A percentile compares a stretch with the other conserved stretches of the same genome.
phyloP scores from a whole-genome alignment of 148 eudicot species.

The Diospyros kaki region DNA sequence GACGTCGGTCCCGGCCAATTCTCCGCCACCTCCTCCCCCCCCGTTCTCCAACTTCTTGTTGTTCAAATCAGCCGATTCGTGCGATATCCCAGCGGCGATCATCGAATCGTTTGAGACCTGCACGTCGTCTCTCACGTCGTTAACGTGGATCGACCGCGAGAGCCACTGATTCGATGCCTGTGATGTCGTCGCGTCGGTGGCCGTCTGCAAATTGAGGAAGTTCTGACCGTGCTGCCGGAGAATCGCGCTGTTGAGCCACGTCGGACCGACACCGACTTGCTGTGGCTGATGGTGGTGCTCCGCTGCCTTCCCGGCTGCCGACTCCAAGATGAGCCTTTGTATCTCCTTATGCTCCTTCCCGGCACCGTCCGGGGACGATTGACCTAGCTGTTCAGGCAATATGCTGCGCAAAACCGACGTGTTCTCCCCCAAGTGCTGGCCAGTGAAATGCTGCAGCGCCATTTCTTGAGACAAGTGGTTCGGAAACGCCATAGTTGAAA shows the following conservation, averaged over 20 bases:
- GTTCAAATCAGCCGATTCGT: slow-evolving; percentile 12
- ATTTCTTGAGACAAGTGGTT: slow-evolving; percentile 29
- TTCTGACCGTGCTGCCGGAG: slow-evolving; percentile 23
- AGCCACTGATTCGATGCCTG: slow-evolving; percentile 30
- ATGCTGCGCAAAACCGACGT: slow-evolving; percentile 6
- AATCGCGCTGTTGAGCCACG: slow-evolving; percentile 34
- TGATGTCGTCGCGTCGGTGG: slow-evolving; percentile 10
- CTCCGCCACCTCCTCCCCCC: slow-evolving; percentile 13
- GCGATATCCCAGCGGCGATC: slow-evolving; percentile 13
- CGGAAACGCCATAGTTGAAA: slow-evolving; percentile 26
- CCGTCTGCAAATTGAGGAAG: slow-evolving; percentile 24
- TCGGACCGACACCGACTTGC: slow-evolving; percentile 21
- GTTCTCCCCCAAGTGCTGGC: slow-evolving; percentile 21
- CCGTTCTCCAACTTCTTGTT: slow-evolving; percentile 6
- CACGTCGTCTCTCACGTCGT: slow-evolving; percentile 13
- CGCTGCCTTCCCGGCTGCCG: slow-evolving; percentile 44
- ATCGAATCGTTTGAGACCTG: slow-evolving; percentile 23
- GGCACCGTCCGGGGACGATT: slow-evolving; percentile 6
- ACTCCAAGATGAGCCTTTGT: slow-evolving; percentile 2
- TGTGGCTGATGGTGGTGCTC: slow-evolving; percentile 4
- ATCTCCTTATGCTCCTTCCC: slow-evolving; percentile 1
- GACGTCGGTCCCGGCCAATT: not conserved
- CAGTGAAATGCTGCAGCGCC: slow-evolving; percentile 30
- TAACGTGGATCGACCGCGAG: slow-evolving; percentile 21
- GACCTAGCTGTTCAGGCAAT: slow-evolving; percentile 14